These are phyloP conservation scores for Eucalyptus pumila DNA, from an alignment of 345 rosid genomes.

Conservation along the genomic window DNA sequence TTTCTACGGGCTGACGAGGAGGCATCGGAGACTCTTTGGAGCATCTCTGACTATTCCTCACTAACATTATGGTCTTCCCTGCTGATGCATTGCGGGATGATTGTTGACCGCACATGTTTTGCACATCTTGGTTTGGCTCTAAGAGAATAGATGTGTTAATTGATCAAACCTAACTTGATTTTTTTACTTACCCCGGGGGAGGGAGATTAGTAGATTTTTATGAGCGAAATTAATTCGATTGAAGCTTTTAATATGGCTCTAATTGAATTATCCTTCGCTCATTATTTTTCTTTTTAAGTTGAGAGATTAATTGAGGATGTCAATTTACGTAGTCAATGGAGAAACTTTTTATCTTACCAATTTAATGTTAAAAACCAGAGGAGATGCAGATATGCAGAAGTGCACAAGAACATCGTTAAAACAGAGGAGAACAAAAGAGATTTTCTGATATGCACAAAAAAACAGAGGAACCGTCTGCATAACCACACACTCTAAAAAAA, in stretches of 20 bases:
- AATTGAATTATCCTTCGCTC: not conserved
- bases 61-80: not conserved
- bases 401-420: too few species aligned
- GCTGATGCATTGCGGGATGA: not conserved
- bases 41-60: not conserved
- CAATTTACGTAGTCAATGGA: not conserved
- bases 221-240: not conserved
- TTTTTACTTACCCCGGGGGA: too few species aligned
- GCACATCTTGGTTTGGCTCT: not conserved
- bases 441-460: too few species aligned
- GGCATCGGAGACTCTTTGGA: not conserved
- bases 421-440: too few species aligned
- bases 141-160: not conserved
- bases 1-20: not conserved
- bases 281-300: not conserved
- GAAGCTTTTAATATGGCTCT: not conserved
- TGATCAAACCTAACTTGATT: not conserved
- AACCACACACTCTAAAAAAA: too few species aligned
- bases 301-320: not conserved
- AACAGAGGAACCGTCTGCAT: too few species aligned
- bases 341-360: not conserved
- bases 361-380: too few species aligned
- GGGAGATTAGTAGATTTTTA: not conserved
- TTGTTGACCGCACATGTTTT: not conserved
- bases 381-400: too few species aligned